Percentiles rank a stretch among this genome's conserved stretches.
These are phyloP conservation scores for Heterobasidion irregulare DNA, from an alignment of 1,284 basidiomycete species.

Conservation along the genomic window DNA sequence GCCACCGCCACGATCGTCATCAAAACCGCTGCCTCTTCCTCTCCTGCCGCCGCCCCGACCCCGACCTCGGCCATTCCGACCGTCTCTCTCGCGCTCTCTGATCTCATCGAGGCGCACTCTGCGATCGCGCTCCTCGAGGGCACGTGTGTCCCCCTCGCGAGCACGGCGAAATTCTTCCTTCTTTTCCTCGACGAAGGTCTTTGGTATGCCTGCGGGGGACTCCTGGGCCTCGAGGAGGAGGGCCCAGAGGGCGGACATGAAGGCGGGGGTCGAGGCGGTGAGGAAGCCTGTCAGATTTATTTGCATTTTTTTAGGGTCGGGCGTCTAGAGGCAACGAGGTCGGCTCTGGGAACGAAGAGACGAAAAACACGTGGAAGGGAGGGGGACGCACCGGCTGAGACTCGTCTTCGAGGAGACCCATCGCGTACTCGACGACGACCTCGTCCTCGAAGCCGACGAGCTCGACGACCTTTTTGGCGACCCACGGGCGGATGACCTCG, in stretches of 20 bases:
- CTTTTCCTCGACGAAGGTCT: constrained; percentile 92
- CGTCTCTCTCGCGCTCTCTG: constrained; percentile 43
- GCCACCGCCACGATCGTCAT: constrained; percentile 19
- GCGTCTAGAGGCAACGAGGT: constrained; percentile 40
- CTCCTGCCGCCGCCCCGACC: constrained; percentile 26
- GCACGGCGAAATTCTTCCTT: constrained; percentile 85
- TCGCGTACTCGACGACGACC: constrained; percentile 92
- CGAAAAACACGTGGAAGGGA: constrained; percentile 2
- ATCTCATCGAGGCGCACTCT: constrained; percentile 63
- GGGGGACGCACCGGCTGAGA: constrained; percentile 58
- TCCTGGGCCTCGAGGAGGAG: constrained; percentile 86
- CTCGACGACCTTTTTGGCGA: constrained; percentile 84
- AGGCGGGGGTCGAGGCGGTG: constrained; percentile 68
- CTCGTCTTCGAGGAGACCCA: constrained; percentile 85
- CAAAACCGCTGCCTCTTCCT: constrained; percentile 22
- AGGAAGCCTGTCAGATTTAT: constrained; percentile 92
- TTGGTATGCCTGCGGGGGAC: constrained; percentile 85
- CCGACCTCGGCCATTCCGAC: constrained; percentile 36
- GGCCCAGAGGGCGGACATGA: constrained; percentile 88
- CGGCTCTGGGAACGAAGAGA: background rate
- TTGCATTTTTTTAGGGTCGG: constrained; percentile 94
- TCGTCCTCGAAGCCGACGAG: constrained; percentile 95
- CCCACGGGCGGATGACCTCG: constrained; percentile 87
- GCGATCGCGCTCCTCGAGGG: constrained; percentile 65
- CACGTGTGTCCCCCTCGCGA: constrained; percentile 62